Evolutionary conservation across 2,329 filamentous ascomycete genomes (phyloP), one percentile per base, ranked within the genome.

Genomic region (Colletotrichum sp.): DNA sequence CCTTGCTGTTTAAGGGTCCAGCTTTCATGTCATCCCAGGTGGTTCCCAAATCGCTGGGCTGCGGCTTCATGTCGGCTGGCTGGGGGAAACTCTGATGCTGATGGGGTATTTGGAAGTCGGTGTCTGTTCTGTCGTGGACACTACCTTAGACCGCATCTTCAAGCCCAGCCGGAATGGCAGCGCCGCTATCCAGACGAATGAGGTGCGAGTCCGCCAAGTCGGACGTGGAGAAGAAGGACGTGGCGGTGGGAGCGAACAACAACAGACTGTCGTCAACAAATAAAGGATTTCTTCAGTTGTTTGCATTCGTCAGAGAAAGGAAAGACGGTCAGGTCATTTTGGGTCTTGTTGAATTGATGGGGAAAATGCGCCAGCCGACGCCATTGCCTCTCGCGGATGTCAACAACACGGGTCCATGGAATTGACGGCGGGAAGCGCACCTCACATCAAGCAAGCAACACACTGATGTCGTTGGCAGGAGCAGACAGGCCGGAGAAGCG

Each of bases 21-120:
- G 34, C 59, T 64, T 28, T 48, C 64, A 32, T 73, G 70, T 60
- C 73, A 73, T 75, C 70, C 70, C 64, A 75, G 32, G 64, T 73
- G 48, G 21, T 36, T 61, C 32, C 66, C 68, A 7, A 63, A 34
- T 30, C 28, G 32, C 59, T 34, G 32, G 64, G 39, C 60, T 28
- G 43, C 30, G 30, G 70, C 69, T 34, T 74, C 57, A 18, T 28
- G 4, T 68, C 30, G 61, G 63, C 26, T 36, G 59, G 60, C 8
- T 39, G 24, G 59, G 59, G 43, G 43, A 66, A 67, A 59, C n/a
- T 64, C 24, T 64, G 32, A n/a, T 34, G n/a, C 39, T 28, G 13
- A 21, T 52, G 39, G 43, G n/a, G 28, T 34, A 55, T 63, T 68
- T 12, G 30, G 32, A 63, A 72, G 65, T 66, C 30, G 26, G 26